These are phyloP conservation scores for Fusarium proliferatum DNA, from an alignment of 2,329 filamentous ascomycete genomes.

Conservation along the genomic window DNA sequence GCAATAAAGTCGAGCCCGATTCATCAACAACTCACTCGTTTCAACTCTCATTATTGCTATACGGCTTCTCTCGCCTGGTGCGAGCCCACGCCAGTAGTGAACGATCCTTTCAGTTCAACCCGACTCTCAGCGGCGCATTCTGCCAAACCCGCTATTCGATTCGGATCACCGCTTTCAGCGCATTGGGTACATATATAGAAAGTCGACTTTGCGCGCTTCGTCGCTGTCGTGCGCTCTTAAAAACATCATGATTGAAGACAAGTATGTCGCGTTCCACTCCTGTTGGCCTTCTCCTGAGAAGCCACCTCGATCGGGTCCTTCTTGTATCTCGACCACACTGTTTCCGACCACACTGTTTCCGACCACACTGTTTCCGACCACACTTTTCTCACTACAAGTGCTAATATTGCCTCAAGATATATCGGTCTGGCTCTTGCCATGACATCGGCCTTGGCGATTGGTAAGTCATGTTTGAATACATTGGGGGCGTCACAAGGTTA, in stretches of 20 bases:
- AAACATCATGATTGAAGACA: constrained; percentile 53
- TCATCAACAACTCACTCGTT: not conserved
- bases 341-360: not conserved
- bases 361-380: not conserved
- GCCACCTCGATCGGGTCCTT: constrained; percentile 8
- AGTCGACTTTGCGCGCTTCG: constrained; percentile 23
- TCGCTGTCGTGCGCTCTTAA: constrained; percentile 33
- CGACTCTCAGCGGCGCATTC: constrained; percentile 22
- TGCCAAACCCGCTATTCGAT: not conserved
- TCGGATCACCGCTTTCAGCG: constrained; percentile 16
- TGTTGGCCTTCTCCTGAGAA: constrained; percentile 8
- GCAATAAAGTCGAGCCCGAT: constrained; percentile 24
- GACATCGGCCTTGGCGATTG: constrained; percentile 79
- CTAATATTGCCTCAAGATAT: constrained; percentile 64
- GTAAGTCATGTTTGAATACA: constrained; percentile 57
- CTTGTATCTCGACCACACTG: not conserved
- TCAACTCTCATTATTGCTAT: constrained; percentile 30
- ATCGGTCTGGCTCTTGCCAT: constrained; percentile 81
- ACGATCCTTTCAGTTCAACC: constrained; percentile 12
- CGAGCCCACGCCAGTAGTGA: constrained; percentile 36
- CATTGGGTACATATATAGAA: constrained; percentile 11
- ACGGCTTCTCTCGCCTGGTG: constrained; percentile 40
- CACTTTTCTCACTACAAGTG: not conserved
- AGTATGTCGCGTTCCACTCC: constrained; percentile 46
- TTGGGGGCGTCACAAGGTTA: constrained; percentile 20